These are phyloP conservation scores for Wallacemonas sp. DNA, from an alignment of 208 protist genomes.

Conservation along the genomic window DNA sequence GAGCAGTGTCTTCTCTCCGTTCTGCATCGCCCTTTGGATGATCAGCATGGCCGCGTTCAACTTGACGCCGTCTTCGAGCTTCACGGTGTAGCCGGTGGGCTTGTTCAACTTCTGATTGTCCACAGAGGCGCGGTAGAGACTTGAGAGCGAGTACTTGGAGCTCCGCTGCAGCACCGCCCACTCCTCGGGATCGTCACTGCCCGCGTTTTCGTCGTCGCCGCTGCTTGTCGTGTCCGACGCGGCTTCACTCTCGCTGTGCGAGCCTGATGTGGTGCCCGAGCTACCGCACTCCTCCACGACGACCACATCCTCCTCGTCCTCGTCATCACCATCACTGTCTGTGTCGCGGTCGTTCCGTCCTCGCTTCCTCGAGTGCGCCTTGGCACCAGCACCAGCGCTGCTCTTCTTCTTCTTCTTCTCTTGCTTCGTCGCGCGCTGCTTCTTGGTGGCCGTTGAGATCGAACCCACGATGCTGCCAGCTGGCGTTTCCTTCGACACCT, in stretches of 20 bases:
- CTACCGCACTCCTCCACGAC: too few relatives aligned
- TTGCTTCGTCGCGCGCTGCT: background rate
- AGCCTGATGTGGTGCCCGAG: too few relatives aligned
- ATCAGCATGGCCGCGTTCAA: constrained; percentile 64
- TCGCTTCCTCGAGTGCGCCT: background rate
- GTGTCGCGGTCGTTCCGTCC: constrained; percentile 14
- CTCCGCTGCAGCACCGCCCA: constrained; percentile 7
- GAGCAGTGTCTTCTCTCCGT: constrained; percentile 58
- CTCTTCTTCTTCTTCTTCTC: constrained; percentile 1
- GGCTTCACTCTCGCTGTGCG: too few relatives aligned
- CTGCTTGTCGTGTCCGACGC: constrained; percentile 4
- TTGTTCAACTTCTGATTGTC: constrained; percentile 15
- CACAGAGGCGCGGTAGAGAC: constrained; percentile 12
- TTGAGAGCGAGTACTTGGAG: constrained; percentile 12
- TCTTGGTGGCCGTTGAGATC: background rate
- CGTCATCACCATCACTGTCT: constrained; percentile 11
- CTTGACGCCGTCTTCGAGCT: constrained; percentile 73
- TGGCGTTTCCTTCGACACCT: background rate
- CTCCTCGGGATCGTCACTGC: constrained; percentile 12
- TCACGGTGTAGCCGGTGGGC: constrained; percentile 25
- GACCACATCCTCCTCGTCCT: constrained; percentile 12
- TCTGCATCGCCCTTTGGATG: constrained; percentile 55
- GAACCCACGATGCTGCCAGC: background rate
- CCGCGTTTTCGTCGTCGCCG: constrained; percentile 19
- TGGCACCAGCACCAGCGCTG: too few relatives aligned